Evolutionary conservation across 2,329 filamentous ascomycete genomes (phyloP).

Genomic region (Hymenotorrendiella dingleyae): DNA sequence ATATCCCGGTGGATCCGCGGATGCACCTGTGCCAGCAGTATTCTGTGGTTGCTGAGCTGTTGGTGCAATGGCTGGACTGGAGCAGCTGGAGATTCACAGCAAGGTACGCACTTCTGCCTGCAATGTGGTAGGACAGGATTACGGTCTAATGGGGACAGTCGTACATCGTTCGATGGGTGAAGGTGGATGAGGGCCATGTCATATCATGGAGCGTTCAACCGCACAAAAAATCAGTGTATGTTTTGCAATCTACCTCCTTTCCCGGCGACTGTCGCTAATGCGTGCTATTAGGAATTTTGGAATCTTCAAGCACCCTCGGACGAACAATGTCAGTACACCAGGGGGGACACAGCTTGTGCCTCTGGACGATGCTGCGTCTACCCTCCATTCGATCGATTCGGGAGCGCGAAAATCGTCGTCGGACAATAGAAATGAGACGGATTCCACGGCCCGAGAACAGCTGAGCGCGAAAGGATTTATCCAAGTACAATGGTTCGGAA

Average conservation of each 20-base stretch:
- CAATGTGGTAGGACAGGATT: constrained; percentile 1
- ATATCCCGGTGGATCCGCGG: constrained; percentile 2
- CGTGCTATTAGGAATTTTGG: constrained; percentile 85
- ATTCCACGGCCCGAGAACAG: constrained; percentile 54
- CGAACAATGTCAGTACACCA: constrained; percentile 19
- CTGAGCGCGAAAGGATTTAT: constrained; percentile 62
- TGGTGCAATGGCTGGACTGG: constrained; percentile 83
- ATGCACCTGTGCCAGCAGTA: constrained; percentile 10
- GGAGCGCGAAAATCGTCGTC: constrained; percentile 23
- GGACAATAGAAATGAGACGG: constrained; percentile 49
- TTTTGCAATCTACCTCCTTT: not conserved
- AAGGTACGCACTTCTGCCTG: constrained; percentile 55
- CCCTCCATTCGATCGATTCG: constrained; percentile 22
- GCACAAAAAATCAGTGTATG: constrained; percentile 90
- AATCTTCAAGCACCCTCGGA: constrained; percentile 93
- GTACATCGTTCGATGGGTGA: constrained; percentile 96
- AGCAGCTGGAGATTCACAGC: constrained; percentile 95
- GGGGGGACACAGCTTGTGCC: constrained; percentile 12
- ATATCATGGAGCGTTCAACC: constrained; percentile 98
- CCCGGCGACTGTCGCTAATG: too few species aligned
- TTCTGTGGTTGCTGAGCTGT: constrained; percentile 46
- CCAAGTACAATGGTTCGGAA: constrained; percentile 78
- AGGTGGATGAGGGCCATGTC: constrained; percentile 82
- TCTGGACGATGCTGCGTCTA: constrained; percentile 19
- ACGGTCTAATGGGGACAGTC: constrained; percentile 52